These are phyloP conservation scores for Rhynchosporium agropyri DNA, from an alignment of 2,329 filamentous ascomycete genomes.

Conservation along the genomic window DNA sequence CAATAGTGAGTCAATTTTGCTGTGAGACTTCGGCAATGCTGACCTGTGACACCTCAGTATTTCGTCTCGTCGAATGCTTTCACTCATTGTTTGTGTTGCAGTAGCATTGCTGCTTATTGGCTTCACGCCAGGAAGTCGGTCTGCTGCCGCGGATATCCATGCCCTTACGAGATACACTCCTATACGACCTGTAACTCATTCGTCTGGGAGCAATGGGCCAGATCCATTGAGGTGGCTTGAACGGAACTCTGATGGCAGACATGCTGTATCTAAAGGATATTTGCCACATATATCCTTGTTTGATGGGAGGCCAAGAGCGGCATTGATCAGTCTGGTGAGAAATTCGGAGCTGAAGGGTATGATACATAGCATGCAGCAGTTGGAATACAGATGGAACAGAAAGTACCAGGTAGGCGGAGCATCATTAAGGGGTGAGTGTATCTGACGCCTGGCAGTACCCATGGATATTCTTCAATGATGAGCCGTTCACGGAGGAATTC, in stretches of 20 bases:
- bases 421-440: not conserved
- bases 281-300: conserved; percentile 12
- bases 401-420: conserved; percentile 47
- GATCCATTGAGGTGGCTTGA: conserved; percentile 43
- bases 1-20: conserved; percentile 23
- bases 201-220: conserved; percentile 23
- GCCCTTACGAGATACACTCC: conserved; percentile 6
- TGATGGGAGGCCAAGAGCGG: conserved; percentile 42
- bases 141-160: conserved; percentile 1
- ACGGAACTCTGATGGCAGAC: conserved; percentile 42
- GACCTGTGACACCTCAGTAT: conserved; percentile 12
- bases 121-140: not conserved
- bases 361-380: conserved; percentile 69
- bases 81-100: not conserved
- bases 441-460: conserved; percentile 60
- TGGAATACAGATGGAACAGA: conserved; percentile 77
- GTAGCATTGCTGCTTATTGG: conserved; percentile 15
- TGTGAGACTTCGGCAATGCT: not conserved
- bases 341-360: conserved; percentile 71
- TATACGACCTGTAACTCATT: conserved; percentile 23
- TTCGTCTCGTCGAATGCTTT: conserved; percentile 9
- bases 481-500: conserved; percentile 77
- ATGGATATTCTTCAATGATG: conserved; percentile 87
- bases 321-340: conserved; percentile 68
- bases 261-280: conserved; percentile 33